Base-by-base conservation (phyloP, 345 rosid species). In the Pugionium cornutum region DNA sequence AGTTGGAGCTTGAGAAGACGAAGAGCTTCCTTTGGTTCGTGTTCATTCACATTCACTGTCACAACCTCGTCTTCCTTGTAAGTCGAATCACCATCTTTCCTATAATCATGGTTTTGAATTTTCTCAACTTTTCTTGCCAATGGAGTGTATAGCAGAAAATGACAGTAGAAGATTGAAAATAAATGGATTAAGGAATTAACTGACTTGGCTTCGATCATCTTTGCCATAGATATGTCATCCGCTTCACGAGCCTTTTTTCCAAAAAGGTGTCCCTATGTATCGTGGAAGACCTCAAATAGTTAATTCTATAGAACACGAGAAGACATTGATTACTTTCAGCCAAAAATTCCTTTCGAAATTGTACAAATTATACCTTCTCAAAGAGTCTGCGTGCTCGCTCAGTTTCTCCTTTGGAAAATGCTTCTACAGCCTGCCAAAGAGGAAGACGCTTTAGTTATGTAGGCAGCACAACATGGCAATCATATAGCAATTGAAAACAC, bases 241-340 rank as follows among this genome's bases (percentile, higher is more conserved):
- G 84, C 86, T 55, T 80, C 74, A 9, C 74, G 76, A 61, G 85
- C 91, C 74, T 76, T 87, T 50, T 79, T 63, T 49, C 61, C 74
- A 25, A 79, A 82, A 67, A 80, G 74, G 37, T 76, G 81, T 27
- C 87, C 95, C 95, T 87, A 79, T 53, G 72, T 58, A 68, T 64
- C 34, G 60, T 41, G 44, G 41, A 9, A 66, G 28, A 75, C 9
- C 58, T 50, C 33, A 52, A n/a, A 41, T 63, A 59, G 50, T 30
- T 44, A 18, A 18, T 18, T 18, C 69, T 33, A 61, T 32, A 61
- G 45, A 40, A 48, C 32, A 44, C 33, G 35, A 47, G 48, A 49
- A 46, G 54, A 39, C 53, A 63, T 1, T 36, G 31, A 33, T 34
- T 42, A 55, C 33, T 27, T 67, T 10, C 33, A 47, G 46, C 45